A percentile compares a stretch with the other conserved stretches of the same genome.
These are phyloP conservation scores for Diaporthe sp. DNA, from an alignment of 2,329 filamentous ascomycete species.

Conservation along the genomic window DNA sequence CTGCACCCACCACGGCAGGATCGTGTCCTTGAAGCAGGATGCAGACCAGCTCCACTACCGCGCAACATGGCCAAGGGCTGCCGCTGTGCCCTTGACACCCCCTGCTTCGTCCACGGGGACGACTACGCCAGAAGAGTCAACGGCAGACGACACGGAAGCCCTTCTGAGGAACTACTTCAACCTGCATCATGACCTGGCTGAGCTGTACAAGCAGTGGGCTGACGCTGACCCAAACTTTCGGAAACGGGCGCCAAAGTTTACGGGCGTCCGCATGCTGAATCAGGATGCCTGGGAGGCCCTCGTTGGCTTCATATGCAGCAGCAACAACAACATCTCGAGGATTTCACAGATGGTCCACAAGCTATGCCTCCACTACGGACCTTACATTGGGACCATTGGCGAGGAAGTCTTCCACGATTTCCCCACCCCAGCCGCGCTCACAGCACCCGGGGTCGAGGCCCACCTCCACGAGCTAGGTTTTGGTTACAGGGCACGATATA, in stretches of 20 bases:
- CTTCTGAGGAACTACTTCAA: constrained; percentile 90
- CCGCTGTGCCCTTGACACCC: constrained; percentile 48
- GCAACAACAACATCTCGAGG: constrained; percentile 96
- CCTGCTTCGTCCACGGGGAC: constrained; percentile 43
- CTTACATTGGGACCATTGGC: constrained; percentile 76
- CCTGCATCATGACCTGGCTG: constrained; percentile 77
- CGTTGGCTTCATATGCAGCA: constrained; percentile 96
- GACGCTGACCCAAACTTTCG: constrained; percentile 87
- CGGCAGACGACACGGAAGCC: constrained; percentile 74
- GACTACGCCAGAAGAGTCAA: background rate
- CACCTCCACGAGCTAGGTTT: constrained; percentile 88
- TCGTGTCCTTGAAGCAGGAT: constrained; percentile 89
- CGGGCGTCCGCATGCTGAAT: constrained; percentile 89
- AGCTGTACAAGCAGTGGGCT: constrained; percentile 90
- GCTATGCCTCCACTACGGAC: constrained; percentile 86
- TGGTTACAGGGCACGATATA: constrained; percentile 93
- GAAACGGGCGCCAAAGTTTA: constrained; percentile 86
- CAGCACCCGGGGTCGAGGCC: constrained; percentile 78
- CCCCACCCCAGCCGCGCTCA: constrained; percentile 79
- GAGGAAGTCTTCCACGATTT: constrained; percentile 87
- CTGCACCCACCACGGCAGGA: constrained; percentile 85
- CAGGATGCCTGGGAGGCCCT: constrained; percentile 98
- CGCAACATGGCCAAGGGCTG: constrained; percentile 66
- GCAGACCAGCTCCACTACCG: constrained; percentile 82
- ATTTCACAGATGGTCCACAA: constrained; percentile 98